A percentile compares a stretch with the other conserved stretches of the same genome.
These are phyloP conservation scores for Gaeumannomyces tritici DNA, from an alignment of 2,329 filamentous ascomycete species.

Conservation along the genomic window DNA sequence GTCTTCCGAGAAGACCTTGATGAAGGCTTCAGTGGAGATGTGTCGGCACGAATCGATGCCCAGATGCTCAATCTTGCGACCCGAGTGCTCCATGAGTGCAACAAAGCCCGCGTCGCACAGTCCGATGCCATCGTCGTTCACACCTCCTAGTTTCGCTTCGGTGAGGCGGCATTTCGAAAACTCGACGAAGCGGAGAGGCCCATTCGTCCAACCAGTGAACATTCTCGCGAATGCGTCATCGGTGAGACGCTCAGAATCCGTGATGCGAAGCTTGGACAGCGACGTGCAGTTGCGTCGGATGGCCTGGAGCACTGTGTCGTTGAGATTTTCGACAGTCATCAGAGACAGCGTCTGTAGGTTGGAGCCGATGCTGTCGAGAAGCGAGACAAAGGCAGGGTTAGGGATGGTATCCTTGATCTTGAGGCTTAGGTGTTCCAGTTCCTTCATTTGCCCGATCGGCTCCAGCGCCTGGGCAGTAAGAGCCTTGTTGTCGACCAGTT, in stretches of 20 bases:
- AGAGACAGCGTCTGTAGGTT: constrained; percentile 71
- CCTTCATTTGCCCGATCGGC: constrained; percentile 27
- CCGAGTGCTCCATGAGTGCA: constrained; percentile 79
- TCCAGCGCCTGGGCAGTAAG: constrained; percentile 37
- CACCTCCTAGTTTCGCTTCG: constrained; percentile 47
- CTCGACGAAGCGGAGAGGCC: constrained; percentile 60
- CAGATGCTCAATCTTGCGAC: constrained; percentile 51
- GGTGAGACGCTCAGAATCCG: constrained; percentile 64
- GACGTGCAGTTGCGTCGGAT: constrained; percentile 61
- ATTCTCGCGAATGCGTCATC: constrained; percentile 65
- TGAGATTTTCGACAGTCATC: constrained; percentile 53
- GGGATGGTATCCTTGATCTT: constrained; percentile 50
- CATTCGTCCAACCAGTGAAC: constrained; percentile 70
- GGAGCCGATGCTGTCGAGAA: constrained; percentile 54
- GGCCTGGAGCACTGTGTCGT: constrained; percentile 59
- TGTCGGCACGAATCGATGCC: constrained; percentile 81
- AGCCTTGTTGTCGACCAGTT: constrained; percentile 70
- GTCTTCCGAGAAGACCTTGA: constrained; percentile 57
- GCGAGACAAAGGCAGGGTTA: constrained; percentile 45
- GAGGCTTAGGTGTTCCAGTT: constrained; percentile 67
- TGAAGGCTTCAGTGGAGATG: constrained; percentile 63
- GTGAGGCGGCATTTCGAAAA: constrained; percentile 69
- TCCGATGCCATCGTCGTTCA: constrained; percentile 57
- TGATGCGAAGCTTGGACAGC: constrained; percentile 71
- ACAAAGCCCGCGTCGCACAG: constrained; percentile 67